phyloP scores from a whole-genome alignment of 371 early-diverging fungal species.

The Paramicrosporidium saccamoebae region DNA sequence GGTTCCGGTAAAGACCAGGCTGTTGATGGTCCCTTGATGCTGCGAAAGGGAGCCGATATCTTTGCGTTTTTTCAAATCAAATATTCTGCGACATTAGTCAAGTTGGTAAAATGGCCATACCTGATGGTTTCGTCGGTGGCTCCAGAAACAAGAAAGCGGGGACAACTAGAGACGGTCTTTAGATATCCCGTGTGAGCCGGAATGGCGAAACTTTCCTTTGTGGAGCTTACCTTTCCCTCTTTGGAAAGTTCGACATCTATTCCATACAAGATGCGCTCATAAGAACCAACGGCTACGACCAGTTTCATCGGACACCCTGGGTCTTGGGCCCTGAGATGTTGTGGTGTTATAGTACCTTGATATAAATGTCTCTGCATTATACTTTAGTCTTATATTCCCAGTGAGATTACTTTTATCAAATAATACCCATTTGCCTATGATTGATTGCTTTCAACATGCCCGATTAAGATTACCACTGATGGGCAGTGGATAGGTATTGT shows the following conservation, averaged over 20 bases:
- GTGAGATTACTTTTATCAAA: too few relatives aligned
- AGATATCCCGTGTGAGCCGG: constrained; percentile 77
- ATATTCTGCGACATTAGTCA: constrained; percentile 12
- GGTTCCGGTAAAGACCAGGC: constrained; percentile 33
- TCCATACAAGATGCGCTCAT: constrained; percentile 80
- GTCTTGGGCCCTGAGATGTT: too few relatives aligned
- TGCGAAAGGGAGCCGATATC: constrained; percentile 67
- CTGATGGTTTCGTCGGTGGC: constrained; percentile 77
- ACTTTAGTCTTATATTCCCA: too few relatives aligned
- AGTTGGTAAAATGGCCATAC: constrained; percentile 2
- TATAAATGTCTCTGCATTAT: too few relatives aligned
- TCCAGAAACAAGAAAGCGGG: constrained; percentile 58
- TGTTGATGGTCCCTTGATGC: constrained; percentile 64
- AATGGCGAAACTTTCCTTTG: constrained; percentile 49
- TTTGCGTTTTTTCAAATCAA: constrained; percentile 47
- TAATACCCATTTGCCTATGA: too few relatives aligned
- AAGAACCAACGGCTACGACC: constrained; percentile 63
- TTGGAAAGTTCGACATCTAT: constrained; percentile 11
- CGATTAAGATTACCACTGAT: too few relatives aligned
- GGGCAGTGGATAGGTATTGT: too few relatives aligned
- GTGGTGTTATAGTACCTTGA: too few relatives aligned
- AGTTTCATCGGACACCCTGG: too few relatives aligned
- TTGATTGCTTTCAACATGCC: too few relatives aligned
- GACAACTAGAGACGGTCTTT: constrained; percentile 36
- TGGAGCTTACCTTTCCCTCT: neutral